Base-by-base conservation (phyloP, 2,329 filamentous ascomycete genomes). In the Sarocladium strictum region DNA sequence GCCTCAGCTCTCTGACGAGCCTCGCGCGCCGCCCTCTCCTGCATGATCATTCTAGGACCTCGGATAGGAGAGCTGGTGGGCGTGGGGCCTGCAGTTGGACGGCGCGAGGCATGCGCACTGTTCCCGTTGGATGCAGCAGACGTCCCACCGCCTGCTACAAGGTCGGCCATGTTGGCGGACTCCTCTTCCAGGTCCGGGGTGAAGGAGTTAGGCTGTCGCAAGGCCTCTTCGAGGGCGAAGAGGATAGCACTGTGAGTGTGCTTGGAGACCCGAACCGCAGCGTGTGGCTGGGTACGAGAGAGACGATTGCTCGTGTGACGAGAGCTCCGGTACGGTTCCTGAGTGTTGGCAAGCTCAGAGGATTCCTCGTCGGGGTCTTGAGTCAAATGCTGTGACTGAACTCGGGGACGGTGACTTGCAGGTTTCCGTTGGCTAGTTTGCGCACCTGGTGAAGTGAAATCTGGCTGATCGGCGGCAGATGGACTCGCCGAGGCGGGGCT, bases 31-130 rank as follows among this genome's bases (percentile, higher is more conserved):
- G 82, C 80, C 55, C 92, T 85, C 67, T 92, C 86, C 69, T 89
- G 85, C 92, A 97, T 96, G 64, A 97, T 93, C 73, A 93, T 88
- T 60, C 88, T 85, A 15, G 93, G 93, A 33, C 91, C 92, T 61
- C 87, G 83, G 57, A 97, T 88, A 10, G 80, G 80, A 14, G 80
- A 83, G 60, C 77, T 76, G 24, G 76, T 76, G 54, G 78, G 77
- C 19, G 71, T 70, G 32, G 80, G 75, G 2, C 75, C 71, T n/a
- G 74, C 72, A 2, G 75, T 72, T 27, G 76, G 74, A 50, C 77
- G 73, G 27, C 64, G 69, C 12, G 75, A 65, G 19, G 72, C 68
- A 55, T 74, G 78, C 66, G 80, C 80, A 61, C 50, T 49, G 23
- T 45, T 38, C 12, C 80, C 81, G 65, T 81, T 80, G 60, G 80